Conservation (phyloP, 257 asterid species). For the Salvia splendens region DNA sequence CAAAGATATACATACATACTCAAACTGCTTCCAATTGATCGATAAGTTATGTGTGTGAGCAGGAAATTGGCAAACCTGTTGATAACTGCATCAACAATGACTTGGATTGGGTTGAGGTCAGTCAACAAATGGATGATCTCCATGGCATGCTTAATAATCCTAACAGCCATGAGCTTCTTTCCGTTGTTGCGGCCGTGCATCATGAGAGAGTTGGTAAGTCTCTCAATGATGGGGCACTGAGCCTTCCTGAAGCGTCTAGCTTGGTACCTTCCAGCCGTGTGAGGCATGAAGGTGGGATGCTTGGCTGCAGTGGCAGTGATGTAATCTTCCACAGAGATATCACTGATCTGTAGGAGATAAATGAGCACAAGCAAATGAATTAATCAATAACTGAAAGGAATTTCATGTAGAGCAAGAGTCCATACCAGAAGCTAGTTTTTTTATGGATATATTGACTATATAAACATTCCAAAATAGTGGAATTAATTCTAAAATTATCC, state of each 20-base stretch:
- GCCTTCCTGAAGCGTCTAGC: conserved; percentile 82
- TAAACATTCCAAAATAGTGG: background rate
- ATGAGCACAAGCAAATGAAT: background rate
- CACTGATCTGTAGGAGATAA: conserved; percentile 28
- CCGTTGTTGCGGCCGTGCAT: conserved; percentile 64
- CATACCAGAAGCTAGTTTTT: background rate
- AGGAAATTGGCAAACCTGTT: conserved; percentile 40
- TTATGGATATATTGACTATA: background rate
- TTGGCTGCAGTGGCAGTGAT: conserved; percentile 65
- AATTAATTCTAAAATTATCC: background rate
- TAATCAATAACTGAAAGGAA: too few species aligned
- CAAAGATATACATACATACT: background rate
- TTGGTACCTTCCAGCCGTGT: conserved; percentile 88
- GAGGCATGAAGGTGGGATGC: conserved; percentile 65
- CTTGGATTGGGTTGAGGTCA: conserved; percentile 55
- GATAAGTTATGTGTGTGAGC: background rate
- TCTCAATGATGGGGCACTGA: conserved; percentile 81
- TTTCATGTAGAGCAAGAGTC: background rate
- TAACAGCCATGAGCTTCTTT: conserved; percentile 57
- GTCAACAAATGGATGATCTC: conserved; percentile 65
- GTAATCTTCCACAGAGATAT: conserved; percentile 27
- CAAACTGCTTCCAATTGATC: background rate
- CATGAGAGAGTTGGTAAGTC: conserved; percentile 66
- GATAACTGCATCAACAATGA: conserved; percentile 58
- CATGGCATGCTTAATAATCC: conserved; percentile 59